Evolutionary conservation across 352 stramenopile species (phyloP).

Genomic region (Pythium dissimile): DNA sequence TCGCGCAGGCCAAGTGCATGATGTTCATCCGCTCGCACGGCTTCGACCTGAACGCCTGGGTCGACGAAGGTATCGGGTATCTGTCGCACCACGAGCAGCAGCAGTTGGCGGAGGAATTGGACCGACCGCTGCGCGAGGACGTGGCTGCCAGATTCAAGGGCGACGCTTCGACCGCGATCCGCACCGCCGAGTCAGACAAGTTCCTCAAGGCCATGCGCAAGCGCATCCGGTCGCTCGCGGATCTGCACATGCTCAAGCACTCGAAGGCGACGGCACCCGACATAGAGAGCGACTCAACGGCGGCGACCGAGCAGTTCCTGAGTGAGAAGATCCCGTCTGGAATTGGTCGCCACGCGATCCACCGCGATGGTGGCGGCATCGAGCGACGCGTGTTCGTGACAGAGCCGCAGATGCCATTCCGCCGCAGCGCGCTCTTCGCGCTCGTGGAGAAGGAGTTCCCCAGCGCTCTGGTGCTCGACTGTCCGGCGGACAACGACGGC

Average conservation of each 20-base stretch:
- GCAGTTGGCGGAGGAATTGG: background rate
- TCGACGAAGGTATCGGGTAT: slow-evolving; percentile 68
- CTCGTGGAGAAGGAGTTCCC: slow-evolving; percentile 46
- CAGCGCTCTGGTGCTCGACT: slow-evolving; percentile 48
- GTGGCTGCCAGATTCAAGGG: slow-evolving; percentile 14
- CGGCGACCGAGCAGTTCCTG: background rate
- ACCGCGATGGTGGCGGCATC: slow-evolving; percentile 16
- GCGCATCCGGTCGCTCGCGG: background rate
- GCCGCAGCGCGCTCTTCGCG: slow-evolving; percentile 48
- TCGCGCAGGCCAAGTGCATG: slow-evolving; percentile 69
- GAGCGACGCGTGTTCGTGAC: slow-evolving; percentile 44
- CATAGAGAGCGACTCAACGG: background rate
- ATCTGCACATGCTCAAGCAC: background rate
- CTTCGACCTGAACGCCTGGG: slow-evolving; percentile 78
- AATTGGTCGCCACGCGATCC: slow-evolving; percentile 1
- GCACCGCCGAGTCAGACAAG: slow-evolving; percentile 12
- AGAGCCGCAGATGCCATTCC: slow-evolving; percentile 60
- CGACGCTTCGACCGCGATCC: slow-evolving; percentile 8
- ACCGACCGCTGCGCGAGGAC: slow-evolving; percentile 15
- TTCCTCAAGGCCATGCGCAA: slow-evolving; percentile 17
- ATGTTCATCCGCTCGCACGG: slow-evolving; percentile 74
- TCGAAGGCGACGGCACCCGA: background rate
- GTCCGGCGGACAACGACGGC: slow-evolving; percentile 49
- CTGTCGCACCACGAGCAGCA: slow-evolving; percentile 59
- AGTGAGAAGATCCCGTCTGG: slow-evolving; percentile 1